Evolutionary conservation across 257 asterid species (phyloP).

Genomic region (Nicotiana attenuata): DNA sequence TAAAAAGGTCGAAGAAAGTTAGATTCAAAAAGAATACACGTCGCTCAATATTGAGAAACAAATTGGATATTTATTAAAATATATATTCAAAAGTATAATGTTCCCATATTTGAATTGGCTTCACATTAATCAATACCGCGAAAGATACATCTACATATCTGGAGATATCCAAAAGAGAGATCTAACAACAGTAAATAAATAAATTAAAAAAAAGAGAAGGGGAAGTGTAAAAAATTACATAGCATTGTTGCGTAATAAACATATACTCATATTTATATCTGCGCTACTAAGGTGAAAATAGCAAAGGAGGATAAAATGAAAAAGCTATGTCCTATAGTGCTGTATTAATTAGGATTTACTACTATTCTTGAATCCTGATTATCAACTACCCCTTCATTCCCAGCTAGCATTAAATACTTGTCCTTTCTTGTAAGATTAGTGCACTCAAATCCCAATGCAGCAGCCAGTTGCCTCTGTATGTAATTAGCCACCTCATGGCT

Average conservation of each 20-base stretch:
- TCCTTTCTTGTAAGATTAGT: constrained; percentile 74
- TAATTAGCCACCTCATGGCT: constrained; percentile 81
- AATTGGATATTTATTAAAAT: no score
- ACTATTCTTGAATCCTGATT: constrained; percentile 7
- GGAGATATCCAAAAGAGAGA: neutral
- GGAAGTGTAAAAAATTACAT: neutral
- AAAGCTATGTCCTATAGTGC: neutral
- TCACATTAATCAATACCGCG: neutral
- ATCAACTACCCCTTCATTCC: constrained; percentile 75
- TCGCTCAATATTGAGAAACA: neutral
- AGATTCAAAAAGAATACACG: neutral
- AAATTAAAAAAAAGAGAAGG: neutral
- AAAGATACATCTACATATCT: neutral
- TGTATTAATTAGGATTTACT: neutral
- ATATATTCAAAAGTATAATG: no score
- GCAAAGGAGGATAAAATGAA: neutral
- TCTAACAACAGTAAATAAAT: neutral
- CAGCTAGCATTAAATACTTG: constrained; percentile 91
- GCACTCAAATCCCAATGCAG: constrained; percentile 84
- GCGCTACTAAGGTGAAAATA: neutral
- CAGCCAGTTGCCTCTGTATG: constrained; percentile 58
- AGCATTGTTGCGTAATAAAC: neutral
- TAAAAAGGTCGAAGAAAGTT: no score
- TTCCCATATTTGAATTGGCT: neutral
- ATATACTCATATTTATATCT: neutral